phyloP scores from a whole-genome alignment of 148 eudicot species.

The Amaranthus hypochondriacus region DNA sequence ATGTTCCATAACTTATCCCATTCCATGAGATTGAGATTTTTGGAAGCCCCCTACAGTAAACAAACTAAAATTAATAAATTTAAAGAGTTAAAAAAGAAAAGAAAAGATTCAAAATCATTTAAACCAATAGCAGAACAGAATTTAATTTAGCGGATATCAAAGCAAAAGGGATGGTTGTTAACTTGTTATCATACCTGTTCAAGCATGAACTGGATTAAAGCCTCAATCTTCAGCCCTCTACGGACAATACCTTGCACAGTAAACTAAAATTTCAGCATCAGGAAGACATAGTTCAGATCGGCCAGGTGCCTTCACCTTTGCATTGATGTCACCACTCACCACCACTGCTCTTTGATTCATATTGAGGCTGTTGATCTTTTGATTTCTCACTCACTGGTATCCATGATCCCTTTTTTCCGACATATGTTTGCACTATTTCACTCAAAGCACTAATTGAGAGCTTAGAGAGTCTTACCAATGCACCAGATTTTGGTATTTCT shows the following conservation, averaged over 20 bases:
- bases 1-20: conserved; percentile 82
- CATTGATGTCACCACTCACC: conserved; percentile 39
- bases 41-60: conserved; percentile 79
- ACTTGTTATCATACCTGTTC: conserved; percentile 56
- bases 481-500: conserved; percentile 73
- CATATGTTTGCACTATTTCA: conserved; percentile 39
- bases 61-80: neutral
- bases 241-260: conserved; percentile 98
- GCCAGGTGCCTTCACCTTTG: conserved; percentile 35
- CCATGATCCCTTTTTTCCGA: conserved; percentile 51
- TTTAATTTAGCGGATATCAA: neutral
- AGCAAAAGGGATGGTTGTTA: no score
- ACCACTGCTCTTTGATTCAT: conserved; percentile 32
- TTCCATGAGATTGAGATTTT: conserved; percentile 96
- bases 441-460: conserved; percentile 43
- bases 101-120: neutral
- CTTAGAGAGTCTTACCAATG: conserved; percentile 77
- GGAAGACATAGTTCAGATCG: conserved; percentile 82
- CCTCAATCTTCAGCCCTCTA: conserved; percentile 86
- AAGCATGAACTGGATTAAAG: conserved; percentile 85
- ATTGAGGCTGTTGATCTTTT: conserved; percentile 51
- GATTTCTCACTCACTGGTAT: conserved; percentile 40
- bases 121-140: neutral
- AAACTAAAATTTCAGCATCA: conserved; percentile 50
- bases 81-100: neutral